Base-by-base conservation (phyloP, 106 monocot genomes). In the Posidonia australis region DNA sequence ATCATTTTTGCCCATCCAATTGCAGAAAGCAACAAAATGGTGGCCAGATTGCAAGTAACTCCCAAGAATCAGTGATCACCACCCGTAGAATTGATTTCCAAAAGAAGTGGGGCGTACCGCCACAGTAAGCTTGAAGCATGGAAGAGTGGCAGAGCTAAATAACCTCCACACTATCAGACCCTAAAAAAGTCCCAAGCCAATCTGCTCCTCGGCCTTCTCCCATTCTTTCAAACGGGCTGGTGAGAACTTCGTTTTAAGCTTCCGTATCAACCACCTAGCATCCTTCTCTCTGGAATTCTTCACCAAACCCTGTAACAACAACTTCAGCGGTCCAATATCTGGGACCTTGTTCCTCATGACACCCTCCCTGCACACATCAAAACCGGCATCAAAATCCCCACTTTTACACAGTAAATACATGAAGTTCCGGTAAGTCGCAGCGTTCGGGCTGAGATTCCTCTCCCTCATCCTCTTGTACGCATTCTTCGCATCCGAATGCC, bases 261-360 rank as follows among this genome's bases (percentile, higher is more conserved):
- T 64, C 14, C 18, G 23, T 56, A 93, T 73, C 45, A 89, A 54
- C 60, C 31, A 65, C 64, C 80, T 86, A 0, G 89, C 93, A 28
- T 81, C 83, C 30, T 79, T 67, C 9, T 72, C 61, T 75, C 79
- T 84, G 13, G 67, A 77, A 6, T 48, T 58, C 58, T 81, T 78
- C 65, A 73, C 73, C 77, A 93, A 42, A 14, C 89, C 83, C 74
- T 79, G 71, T 20, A 89, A 81, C 51, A 93, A 59, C 44, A 76
- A 41, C 64, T 51, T 84, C 64, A 76, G 65, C 10, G 80, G 83
- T 31, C 60, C 52, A 41, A 88, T 83, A 68, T 85, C 83, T 13
- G 88, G 92, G 19, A 85, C 60, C 72, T 77, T 83, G 18, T 77
- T 71, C 44, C 53, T 58, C 74, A 61, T 80, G 28, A 77, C 52